These are phyloP conservation scores for Penicillium polonicum DNA, from an alignment of 2,329 filamentous ascomycete species.

Conservation along the genomic window DNA sequence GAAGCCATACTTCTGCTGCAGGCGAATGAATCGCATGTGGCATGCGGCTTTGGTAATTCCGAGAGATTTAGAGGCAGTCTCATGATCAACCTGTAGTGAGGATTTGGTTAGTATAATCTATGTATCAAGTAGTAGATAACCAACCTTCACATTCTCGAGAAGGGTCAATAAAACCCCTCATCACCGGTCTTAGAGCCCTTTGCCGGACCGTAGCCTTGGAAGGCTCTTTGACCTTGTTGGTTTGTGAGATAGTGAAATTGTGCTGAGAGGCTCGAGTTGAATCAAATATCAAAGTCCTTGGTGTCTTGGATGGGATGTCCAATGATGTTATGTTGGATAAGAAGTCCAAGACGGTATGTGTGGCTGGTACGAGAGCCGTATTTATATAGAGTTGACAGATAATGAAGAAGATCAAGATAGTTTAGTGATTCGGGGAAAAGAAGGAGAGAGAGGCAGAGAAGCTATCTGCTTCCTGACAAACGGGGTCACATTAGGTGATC, in stretches of 20 bases:
- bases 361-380: neutral
- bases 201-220: neutral
- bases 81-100: neutral
- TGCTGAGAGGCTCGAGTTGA: too few species aligned
- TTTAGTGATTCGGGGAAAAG: too few species aligned
- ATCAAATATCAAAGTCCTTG: too few species aligned
- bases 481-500: too few species aligned
- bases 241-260: too few species aligned
- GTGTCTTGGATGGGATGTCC: too few species aligned
- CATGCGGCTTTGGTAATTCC: neutral
- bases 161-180: neutral
- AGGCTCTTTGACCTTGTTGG: too few species aligned
- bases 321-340: too few species aligned
- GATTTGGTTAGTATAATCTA: neutral
- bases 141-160: rapidly evolving
- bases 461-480: too few species aligned
- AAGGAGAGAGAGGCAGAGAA: too few species aligned
- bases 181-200: neutral
- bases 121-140: neutral
- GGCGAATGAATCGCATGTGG: neutral
- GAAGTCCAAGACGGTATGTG: too few species aligned
- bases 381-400: neutral
- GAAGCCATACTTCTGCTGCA: neutral
- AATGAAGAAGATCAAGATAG: too few species aligned
- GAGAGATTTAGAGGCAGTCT: neutral